These are phyloP conservation scores for Sarocladiaceae sp. DNA, from an alignment of 2,329 filamentous ascomycete genomes.

Conservation along the genomic window DNA sequence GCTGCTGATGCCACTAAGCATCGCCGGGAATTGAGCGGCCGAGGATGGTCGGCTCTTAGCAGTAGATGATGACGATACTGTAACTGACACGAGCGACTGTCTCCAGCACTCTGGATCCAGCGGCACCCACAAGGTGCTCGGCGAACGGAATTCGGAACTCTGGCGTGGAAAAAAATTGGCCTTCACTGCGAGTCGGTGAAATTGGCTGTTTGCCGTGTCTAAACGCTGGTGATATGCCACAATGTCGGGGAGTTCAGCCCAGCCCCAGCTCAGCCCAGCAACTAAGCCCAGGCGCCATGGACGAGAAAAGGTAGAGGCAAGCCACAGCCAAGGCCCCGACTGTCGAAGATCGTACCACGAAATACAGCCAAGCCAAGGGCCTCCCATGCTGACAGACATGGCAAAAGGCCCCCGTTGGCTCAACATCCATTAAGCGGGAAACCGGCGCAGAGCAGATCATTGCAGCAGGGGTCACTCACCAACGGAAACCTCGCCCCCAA, in stretches of 20 bases:
- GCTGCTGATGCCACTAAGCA: background rate
- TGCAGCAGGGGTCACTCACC: background rate
- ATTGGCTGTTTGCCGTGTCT: background rate
- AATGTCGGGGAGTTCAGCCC: no score
- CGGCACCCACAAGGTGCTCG: background rate
- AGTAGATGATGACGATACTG: background rate
- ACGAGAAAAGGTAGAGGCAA: constrained; percentile 1
- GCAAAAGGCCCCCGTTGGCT: constrained; percentile 1
- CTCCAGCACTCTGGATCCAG: background rate
- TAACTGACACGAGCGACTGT: no score
- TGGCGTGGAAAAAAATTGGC: background rate
- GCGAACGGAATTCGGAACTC: background rate
- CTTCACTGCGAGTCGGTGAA: background rate
- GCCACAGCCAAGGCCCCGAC: constrained; percentile 5
- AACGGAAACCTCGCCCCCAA: no score
- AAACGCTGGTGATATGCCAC: no score
- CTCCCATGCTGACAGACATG: background rate
- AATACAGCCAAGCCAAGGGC: constrained; percentile 3
- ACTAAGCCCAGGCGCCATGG: background rate
- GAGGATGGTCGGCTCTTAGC: no score
- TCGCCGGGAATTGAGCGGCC: background rate
- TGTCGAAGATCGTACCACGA: constrained; percentile 8
- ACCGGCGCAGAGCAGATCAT: constrained; percentile 4
- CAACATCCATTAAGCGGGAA: background rate
- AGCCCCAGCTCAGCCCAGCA: no score